Evolutionary conservation across 2,329 filamentous ascomycete species (phyloP), one percentile per base, ranked within the genome.

Genomic region (Coniochaeta sp.): DNA sequence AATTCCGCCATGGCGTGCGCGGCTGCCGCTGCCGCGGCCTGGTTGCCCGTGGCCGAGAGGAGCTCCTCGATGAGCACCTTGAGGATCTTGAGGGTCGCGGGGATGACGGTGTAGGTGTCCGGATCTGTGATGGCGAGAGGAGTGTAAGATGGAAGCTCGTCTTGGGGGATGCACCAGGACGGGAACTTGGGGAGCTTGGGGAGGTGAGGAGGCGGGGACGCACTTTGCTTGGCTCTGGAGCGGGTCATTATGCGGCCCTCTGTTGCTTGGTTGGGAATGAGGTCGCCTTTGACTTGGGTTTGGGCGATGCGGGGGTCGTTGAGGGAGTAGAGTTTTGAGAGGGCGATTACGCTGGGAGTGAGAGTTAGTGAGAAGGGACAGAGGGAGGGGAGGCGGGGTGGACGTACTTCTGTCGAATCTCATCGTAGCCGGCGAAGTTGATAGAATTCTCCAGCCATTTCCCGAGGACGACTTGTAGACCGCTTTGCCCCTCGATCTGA

Each of bases 381-480:
- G 16, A 26, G 16, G 27, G 16, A 22, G 12, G 9, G n/a, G 26
- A 20, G n/a, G 28, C 51, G 45, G 42, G 9, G 12, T 1, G n/a
- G 2, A 7, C 84, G 68, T 74, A 91, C 88, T 97, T 99, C 68
- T 96, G 90, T 60, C 91, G 83, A 60, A 97, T 97, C 68, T 96
- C 92, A 61, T 97, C 91, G 61, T 96, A 99, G 12, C 94, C 94
- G n/a, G 91, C 91, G 70, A 99, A 99, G 68, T 87, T 95, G 68
- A 95, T 82, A 4, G 91, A 96, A 69, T 97, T 96, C 72, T 97
- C 94, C 1, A 99, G 76, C 94, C 94, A 99, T 71, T 97, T 96
- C 69, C 85, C 80, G 58, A 97, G 73, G 3, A 99, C 94, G 22
- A 96, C 85, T 57, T 91, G 83, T 7, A 99, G 73, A n/a, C 91